Conservation (phyloP, 768 basidiomycete species). For the Rhizopogon vesiculosus region DNA sequence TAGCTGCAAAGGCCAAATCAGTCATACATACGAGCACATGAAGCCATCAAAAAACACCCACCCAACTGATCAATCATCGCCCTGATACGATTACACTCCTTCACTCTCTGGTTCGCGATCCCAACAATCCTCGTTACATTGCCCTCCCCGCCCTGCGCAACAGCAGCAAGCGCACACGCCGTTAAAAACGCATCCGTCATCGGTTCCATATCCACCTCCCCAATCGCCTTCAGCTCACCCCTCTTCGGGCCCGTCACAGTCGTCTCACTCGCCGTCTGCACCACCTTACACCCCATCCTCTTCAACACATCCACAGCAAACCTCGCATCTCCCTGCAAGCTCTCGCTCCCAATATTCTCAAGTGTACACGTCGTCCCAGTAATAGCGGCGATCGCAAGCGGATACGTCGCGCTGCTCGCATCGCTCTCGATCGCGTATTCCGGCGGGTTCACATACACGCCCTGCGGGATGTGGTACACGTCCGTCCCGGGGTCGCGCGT, state of each 20-base stretch:
- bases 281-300: slow-evolving; percentile 91
- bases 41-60: slow-evolving; percentile 27
- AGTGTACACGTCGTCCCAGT: slow-evolving; percentile 97
- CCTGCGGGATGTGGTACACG: slow-evolving; percentile 84
- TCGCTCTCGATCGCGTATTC: slow-evolving; percentile 92
- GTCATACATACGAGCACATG: not conserved
- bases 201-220: slow-evolving; percentile 92
- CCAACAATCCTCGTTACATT: slow-evolving; percentile 81
- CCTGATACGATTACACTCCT: slow-evolving; percentile 95
- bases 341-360: slow-evolving; percentile 82
- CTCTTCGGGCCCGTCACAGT: slow-evolving; percentile 88
- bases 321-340: slow-evolving; percentile 94
- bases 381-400: slow-evolving; percentile 93
- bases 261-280: slow-evolving; percentile 83
- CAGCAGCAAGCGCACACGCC: slow-evolving; percentile 87
- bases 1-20: slow-evolving; percentile 46
- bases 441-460: slow-evolving; percentile 70
- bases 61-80: slow-evolving; percentile 97
- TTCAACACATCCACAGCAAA: slow-evolving; percentile 92
- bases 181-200: slow-evolving; percentile 99
- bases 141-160: slow-evolving; percentile 56
- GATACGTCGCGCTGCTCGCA: slow-evolving; percentile 94
- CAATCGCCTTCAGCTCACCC: slow-evolving; percentile 73
- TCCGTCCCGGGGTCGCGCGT: slow-evolving; percentile 63
- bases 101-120: slow-evolving; percentile 97